phyloP scores from a whole-genome alignment of 2,329 filamentous ascomycete genomes.

The Metarhizium humberi region DNA sequence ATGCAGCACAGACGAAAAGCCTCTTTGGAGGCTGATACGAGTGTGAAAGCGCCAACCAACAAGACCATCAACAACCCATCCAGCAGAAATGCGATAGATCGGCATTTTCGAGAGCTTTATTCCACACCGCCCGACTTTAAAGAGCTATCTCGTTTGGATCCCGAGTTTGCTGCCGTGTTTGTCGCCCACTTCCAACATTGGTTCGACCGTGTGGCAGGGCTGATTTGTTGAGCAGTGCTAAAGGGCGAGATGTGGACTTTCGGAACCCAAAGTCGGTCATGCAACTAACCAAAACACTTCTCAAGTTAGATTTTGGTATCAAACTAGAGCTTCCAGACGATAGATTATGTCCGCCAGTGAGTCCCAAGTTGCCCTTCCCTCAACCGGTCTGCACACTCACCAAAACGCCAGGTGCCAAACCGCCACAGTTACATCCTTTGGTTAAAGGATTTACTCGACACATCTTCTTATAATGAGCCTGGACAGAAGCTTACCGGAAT shows the following conservation, averaged over 20 bases:
- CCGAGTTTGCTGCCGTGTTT: conserved; percentile 32
- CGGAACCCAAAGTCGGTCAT: conserved; percentile 65
- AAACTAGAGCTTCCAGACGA: conserved; percentile 62
- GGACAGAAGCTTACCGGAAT: conserved; percentile 54
- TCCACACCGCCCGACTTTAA: conserved; percentile 31
- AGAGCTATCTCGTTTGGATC: conserved; percentile 29
- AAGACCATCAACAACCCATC: not conserved
- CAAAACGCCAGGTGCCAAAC: conserved; percentile 38
- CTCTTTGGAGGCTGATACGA: not conserved
- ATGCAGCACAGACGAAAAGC: not conserved
- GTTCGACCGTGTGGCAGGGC: not conserved
- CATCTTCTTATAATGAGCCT: conserved; percentile 43
- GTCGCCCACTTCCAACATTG: conserved; percentile 2
- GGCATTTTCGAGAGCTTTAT: conserved; percentile 31
- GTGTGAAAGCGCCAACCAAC: not conserved
- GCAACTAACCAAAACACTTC: conserved; percentile 71
- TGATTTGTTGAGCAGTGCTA: conserved; percentile 9
- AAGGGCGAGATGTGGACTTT: conserved; percentile 60
- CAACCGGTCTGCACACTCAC: not conserved
- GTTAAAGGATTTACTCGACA: conserved; percentile 75
- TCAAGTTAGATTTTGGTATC: conserved; percentile 68
- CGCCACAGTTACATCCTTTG: conserved; percentile 87
- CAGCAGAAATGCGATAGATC: conserved; percentile 10
- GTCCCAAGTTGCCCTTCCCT: not conserved
- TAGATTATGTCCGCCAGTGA: conserved; percentile 67